Base-by-base conservation (phyloP, 495 filamentous ascomycete genomes). In the Baudoinia panamericana region DNA sequence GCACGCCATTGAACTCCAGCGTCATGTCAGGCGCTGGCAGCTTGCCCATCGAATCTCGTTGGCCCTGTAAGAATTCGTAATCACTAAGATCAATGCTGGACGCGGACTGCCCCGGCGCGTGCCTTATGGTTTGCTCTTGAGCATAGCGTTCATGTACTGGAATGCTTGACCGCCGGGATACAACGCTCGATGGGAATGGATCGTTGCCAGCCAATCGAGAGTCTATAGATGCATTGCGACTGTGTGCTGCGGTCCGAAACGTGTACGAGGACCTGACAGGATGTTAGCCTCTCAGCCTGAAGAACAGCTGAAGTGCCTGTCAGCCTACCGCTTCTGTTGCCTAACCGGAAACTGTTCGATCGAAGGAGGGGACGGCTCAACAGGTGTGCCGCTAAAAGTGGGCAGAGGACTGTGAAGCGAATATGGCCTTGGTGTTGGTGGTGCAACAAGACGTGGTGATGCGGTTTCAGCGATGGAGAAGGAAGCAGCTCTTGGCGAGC, bases 111-210 rank as follows among this genome's bases (percentile, higher is more conserved):
- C 38, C 23, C 6, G 37, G 43, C 42, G 48, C 33, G 21, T 51
- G 42, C 7, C 29, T 35, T 16, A 36, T 18, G 15, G 27, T 29
- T 20, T 23, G 42, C 30, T 39, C 38, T 5, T 42, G 42, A 24
- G 48, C 42, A 46, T 51, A 51, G n/a, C 32, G 20, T 24, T 31
- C 15, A 16, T 43, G 36, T 10, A 46, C 24, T 4, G 48, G 48
- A 18, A 46, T 46, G 18, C 37, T 42, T 15, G 43, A 41, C 19
- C 43, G 43, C 17, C 36, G 36, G 1, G 41, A 46, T 2, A 17
- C 17, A 18, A 16, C 15, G 41, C 24, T 24, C n/a, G 45, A 37
- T 4, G 39, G 25, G 20, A 33, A 16, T 3, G 31, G 13, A 8
- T 36, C 30, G 36, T 11, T 10, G 39, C 19, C 33, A 16, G 17